phyloP scores from a whole-genome alignment of 208 protist genomes.

The Leishmania guyanensis region DNA sequence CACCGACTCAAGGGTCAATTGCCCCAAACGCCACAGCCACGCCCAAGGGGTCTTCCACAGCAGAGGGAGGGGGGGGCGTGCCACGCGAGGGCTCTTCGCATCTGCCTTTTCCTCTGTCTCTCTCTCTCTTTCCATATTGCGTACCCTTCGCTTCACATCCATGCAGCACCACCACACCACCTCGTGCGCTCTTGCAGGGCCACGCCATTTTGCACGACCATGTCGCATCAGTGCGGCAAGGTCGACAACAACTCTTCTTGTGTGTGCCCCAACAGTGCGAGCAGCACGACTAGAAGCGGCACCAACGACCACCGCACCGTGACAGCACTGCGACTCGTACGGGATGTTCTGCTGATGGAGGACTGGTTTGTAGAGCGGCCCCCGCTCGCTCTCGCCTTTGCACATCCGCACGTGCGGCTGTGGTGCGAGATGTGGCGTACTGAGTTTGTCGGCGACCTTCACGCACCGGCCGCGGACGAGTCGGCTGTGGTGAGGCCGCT shows the following conservation, averaged over 20 bases:
- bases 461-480: conserved; percentile 1
- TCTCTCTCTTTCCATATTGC: neutral
- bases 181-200: neutral
- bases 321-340: conserved; percentile 3
- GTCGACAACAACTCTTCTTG: neutral
- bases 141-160: neutral
- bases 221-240: neutral
- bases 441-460: conserved; percentile 1
- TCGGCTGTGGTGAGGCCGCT: neutral
- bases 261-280: neutral
- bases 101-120: neutral
- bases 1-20: neutral
- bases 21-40: neutral
- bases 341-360: conserved; percentile 14
- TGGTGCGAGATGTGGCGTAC: conserved; percentile 37
- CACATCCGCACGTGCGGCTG: conserved; percentile 20
- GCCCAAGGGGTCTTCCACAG: neutral
- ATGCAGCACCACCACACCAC: neutral
- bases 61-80: neutral
- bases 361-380: conserved; percentile 28
- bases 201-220: neutral
- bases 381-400: conserved; percentile 27
- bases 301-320: neutral
- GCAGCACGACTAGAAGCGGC: too few species aligned
- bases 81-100: neutral